Conservation (phyloP, 805 yeast genomes). For the Starmera amethionina region DNA sequence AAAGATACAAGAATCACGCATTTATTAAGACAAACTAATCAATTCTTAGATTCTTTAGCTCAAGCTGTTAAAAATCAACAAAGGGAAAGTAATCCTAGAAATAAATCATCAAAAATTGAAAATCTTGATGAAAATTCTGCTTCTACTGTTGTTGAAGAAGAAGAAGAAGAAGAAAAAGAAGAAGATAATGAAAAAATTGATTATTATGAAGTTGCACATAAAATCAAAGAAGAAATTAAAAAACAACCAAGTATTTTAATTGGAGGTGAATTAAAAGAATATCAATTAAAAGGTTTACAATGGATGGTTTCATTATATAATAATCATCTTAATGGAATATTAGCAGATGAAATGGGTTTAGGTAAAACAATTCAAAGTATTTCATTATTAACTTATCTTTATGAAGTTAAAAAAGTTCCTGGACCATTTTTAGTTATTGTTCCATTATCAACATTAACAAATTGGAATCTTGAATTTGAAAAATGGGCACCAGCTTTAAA, state of each 20-base stretch:
- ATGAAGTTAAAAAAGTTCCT: slow-evolving; percentile 53
- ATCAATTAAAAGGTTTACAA: slow-evolving; percentile 86
- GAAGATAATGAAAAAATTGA: slow-evolving; percentile 63
- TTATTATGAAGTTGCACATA: slow-evolving; percentile 76
- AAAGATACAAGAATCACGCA: slow-evolving; percentile 84
- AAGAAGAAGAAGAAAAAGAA: slow-evolving; percentile 28
- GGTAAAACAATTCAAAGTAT: slow-evolving; percentile 92
- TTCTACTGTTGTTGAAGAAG: slow-evolving; percentile 19
- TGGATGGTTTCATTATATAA: slow-evolving; percentile 98
- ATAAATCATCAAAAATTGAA: too few species aligned
- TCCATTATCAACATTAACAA: slow-evolving; percentile 75
- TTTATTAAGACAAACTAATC: slow-evolving; percentile 68
- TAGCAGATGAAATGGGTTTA: slow-evolving; percentile 99
- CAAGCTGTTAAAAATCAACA: slow-evolving; percentile 75
- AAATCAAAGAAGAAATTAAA: slow-evolving; percentile 53
- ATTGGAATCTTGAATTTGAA: slow-evolving; percentile 80
- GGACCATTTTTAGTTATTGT: slow-evolving; percentile 75
- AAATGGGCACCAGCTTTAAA: slow-evolving; percentile 81
- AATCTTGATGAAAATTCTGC: slow-evolving; percentile 16
- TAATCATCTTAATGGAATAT: slow-evolving; percentile 90
- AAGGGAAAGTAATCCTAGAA: slow-evolving; percentile 29
- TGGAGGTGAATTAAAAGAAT: slow-evolving; percentile 75
- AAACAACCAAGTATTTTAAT: slow-evolving; percentile 62
- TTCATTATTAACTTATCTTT: slow-evolving; percentile 60
- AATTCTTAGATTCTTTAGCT: slow-evolving; percentile 67